Conservation (phyloP, 2,329 filamentous ascomycete genomes). For the Fusarium xylarioides region DNA sequence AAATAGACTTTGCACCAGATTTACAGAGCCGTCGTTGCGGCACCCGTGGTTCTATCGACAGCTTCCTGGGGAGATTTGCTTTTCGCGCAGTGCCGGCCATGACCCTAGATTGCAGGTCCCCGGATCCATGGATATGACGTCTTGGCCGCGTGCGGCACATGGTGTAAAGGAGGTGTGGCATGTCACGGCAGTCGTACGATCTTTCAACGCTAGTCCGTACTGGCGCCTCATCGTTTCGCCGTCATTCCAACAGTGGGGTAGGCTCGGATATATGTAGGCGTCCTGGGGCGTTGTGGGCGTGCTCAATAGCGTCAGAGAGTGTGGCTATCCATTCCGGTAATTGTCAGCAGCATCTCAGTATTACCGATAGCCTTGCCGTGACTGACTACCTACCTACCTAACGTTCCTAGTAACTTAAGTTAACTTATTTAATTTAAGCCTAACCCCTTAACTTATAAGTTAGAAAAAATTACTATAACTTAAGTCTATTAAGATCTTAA, state of each 20-base stretch:
- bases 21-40: conserved; percentile 24
- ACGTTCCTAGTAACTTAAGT: too few relatives aligned
- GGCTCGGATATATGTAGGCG: conserved; percentile 22
- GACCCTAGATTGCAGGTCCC: conserved; percentile 37
- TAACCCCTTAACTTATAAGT: too few relatives aligned
- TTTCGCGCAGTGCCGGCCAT: conserved; percentile 42
- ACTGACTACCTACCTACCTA: not conserved
- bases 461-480: too few relatives aligned
- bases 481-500: too few relatives aligned
- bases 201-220: conserved; percentile 38
- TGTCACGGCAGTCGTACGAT: conserved; percentile 44
- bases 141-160: conserved; percentile 43
- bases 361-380: conserved; percentile 20
- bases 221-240: conserved; percentile 35
- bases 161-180: conserved; percentile 36
- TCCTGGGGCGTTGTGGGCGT: not conserved
- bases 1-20: conserved; percentile 38
- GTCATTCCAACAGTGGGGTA: conserved; percentile 34
- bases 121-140: conserved; percentile 42
- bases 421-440: too few relatives aligned
- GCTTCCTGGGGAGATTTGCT: conserved; percentile 39
- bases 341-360: conserved; percentile 2
- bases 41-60: conserved; percentile 16
- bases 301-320: conserved; percentile 13
- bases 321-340: conserved; percentile 7